Evolutionary conservation across 805 yeast genomes (phyloP).

Genomic region (Saccharomycopsis lassenensis): DNA sequence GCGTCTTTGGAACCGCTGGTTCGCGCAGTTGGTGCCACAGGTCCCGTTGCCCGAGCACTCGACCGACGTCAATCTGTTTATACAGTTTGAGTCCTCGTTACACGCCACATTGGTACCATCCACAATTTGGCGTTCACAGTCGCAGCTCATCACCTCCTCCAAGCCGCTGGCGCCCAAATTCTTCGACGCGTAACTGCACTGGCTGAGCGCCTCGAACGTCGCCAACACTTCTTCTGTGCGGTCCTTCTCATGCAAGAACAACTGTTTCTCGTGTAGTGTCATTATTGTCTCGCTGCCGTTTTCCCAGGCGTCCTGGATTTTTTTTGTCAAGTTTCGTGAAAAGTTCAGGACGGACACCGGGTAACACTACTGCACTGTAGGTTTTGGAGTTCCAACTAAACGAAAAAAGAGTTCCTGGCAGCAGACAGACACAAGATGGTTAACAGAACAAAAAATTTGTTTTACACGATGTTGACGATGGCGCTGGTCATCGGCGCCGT

Average conservation of each 20-base stretch:
- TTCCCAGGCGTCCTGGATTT: background rate
- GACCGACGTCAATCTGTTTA: slow-evolving; percentile 82
- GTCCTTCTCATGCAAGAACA: slow-evolving; percentile 31
- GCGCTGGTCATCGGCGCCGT: slow-evolving; percentile 14
- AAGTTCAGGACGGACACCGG: background rate
- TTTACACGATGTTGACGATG: slow-evolving; percentile 11
- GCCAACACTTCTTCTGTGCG: slow-evolving; percentile 58
- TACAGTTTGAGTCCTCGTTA: slow-evolving; percentile 79
- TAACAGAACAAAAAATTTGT: slow-evolving; percentile 13
- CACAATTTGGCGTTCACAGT: slow-evolving; percentile 48
- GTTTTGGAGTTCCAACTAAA: too few species aligned
- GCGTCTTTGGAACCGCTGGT: slow-evolving; percentile 76
- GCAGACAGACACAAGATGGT: slow-evolving; percentile 9
- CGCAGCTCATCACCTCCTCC: slow-evolving; percentile 84
- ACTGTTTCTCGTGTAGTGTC: background rate
- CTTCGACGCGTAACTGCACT: slow-evolving; percentile 54
- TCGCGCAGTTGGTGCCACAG: slow-evolving; percentile 74
- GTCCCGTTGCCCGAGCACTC: slow-evolving; percentile 66
- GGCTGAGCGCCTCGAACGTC: slow-evolving; percentile 44
- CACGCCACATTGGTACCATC: slow-evolving; percentile 53
- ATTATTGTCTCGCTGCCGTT: background rate
- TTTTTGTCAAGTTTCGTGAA: background rate
- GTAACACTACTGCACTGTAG: background rate
- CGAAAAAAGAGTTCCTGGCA: too few species aligned
- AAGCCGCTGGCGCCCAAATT: slow-evolving; percentile 61